Percentiles rank a stretch among this genome's conserved stretches.
Evolutionary conservation across 2,329 filamentous ascomycete genomes (phyloP).

Genomic region (Davidsoniella virescens): DNA sequence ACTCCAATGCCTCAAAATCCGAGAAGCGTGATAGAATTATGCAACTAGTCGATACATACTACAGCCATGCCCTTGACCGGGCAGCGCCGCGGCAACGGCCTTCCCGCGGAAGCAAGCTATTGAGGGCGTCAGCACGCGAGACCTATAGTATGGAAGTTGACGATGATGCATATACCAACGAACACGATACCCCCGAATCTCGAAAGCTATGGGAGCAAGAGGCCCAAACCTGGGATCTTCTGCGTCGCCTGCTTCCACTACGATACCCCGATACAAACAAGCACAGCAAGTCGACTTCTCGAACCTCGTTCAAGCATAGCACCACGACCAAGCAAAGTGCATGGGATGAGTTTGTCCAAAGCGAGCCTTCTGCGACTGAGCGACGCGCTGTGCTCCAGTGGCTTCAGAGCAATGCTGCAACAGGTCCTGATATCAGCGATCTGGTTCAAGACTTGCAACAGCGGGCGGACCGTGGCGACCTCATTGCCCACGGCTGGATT

Average conservation of each 20-base stretch:
- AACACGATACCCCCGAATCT: slow-evolving; percentile 16
- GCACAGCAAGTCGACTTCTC: slow-evolving; percentile 6
- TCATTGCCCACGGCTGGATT: slow-evolving; percentile 79
- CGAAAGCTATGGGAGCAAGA: slow-evolving; percentile 55
- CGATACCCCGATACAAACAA: slow-evolving; percentile 33
- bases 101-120: slow-evolving; percentile 12
- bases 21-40: slow-evolving; percentile 51
- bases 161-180: slow-evolving; percentile 24
- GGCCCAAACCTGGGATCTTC: slow-evolving; percentile 76
- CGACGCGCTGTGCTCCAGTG: slow-evolving; percentile 69
- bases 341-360: slow-evolving; percentile 54
- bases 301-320: slow-evolving; percentile 6
- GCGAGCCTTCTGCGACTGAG: slow-evolving; percentile 59
- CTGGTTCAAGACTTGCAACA: slow-evolving; percentile 61
- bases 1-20: slow-evolving; percentile 16
- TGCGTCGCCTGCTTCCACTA: slow-evolving; percentile 57
- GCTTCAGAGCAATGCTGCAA: slow-evolving; percentile 63
- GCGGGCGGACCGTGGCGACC: slow-evolving; percentile 61
- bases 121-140: slow-evolving; percentile 20
- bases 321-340: slow-evolving; percentile 8
- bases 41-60: slow-evolving; percentile 49
- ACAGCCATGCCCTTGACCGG: slow-evolving; percentile 35
- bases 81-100: slow-evolving; percentile 17
- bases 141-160: slow-evolving; percentile 34
- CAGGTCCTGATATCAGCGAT: slow-evolving; percentile 53